Evolutionary conservation across 1,139 yeast species (phyloP).

Genomic region (Yamadazyma friedrichii): DNA sequence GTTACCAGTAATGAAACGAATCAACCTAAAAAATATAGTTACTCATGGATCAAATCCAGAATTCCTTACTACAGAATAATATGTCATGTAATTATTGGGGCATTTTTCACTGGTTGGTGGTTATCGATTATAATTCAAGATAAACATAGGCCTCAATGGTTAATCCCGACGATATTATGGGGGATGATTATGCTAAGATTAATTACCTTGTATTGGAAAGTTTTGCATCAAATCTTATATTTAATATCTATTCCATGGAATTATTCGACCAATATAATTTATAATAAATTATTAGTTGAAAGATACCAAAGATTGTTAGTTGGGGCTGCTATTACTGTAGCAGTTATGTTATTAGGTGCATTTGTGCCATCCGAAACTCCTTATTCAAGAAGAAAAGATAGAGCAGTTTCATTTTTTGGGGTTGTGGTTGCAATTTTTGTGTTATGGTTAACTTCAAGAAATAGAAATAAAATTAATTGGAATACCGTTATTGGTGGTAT

Average conservation of each 20-base stretch:
- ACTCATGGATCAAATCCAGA: slow-evolving; percentile 17
- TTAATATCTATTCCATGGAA: slow-evolving; percentile 40
- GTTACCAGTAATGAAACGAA: slow-evolving; percentile 5
- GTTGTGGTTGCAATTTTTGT: slow-evolving; percentile 47
- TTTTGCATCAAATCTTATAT: slow-evolving; percentile 31
- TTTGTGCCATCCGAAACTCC: slow-evolving; percentile 54
- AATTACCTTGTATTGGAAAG: slow-evolving; percentile 52
- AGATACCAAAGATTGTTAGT: slow-evolving; percentile 39
- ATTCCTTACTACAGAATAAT: slow-evolving; percentile 25
- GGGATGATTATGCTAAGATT: slow-evolving; percentile 53
- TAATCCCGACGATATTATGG: slow-evolving; percentile 62
- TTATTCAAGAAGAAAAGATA: slow-evolving; percentile 49
- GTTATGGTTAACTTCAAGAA: slow-evolving; percentile 47
- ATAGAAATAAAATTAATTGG: slow-evolving; percentile 53
- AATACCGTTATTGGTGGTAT: slow-evolving; percentile 62
- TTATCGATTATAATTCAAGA: slow-evolving; percentile 55
- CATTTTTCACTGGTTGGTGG: slow-evolving; percentile 70
- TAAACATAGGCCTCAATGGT: slow-evolving; percentile 55
- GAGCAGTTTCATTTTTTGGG: slow-evolving; percentile 63
- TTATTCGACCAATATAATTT: slow-evolving; percentile 35
- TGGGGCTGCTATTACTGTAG: slow-evolving; percentile 47
- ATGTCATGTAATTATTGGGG: slow-evolving; percentile 33
- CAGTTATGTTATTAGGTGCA: slow-evolving; percentile 52
- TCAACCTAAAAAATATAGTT: slow-evolving; percentile 8
- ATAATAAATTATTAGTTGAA: slow-evolving; percentile 34